Evolutionary conservation across 805 yeast species (phyloP).

Genomic region (Wickerhamomyces strasburgensis): DNA sequence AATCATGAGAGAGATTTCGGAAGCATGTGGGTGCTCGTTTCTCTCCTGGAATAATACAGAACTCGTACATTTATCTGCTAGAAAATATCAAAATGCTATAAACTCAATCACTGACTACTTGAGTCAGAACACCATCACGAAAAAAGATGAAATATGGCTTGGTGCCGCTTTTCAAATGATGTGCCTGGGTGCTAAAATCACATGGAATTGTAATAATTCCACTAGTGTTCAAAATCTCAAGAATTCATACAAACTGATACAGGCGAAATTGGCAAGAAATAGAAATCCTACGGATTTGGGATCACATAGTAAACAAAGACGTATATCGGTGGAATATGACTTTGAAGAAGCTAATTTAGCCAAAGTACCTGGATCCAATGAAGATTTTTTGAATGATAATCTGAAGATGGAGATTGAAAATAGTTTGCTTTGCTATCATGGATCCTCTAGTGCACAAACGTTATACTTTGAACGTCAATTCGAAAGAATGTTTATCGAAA

Average conservation of each 20-base stretch:
- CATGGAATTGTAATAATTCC: constrained; percentile 18
- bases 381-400: constrained; percentile 22
- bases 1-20: constrained; percentile 30
- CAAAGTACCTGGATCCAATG: constrained; percentile 2
- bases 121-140: not conserved
- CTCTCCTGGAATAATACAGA: constrained; percentile 30
- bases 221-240: constrained; percentile 25
- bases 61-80: constrained; percentile 21
- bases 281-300: not conserved
- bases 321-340: too few species aligned
- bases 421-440: constrained; percentile 9
- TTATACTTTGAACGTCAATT: constrained; percentile 14
- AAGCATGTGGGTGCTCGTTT: constrained; percentile 38
- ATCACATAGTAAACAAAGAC: too few species aligned
- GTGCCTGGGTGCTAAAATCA: constrained; percentile 34
- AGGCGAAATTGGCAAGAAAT: not conserved
- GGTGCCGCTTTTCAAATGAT: constrained; percentile 35
- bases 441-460: not conserved
- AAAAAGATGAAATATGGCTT: constrained; percentile 31
- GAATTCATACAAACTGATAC: constrained; percentile 32
- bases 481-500: constrained; percentile 37
- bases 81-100: constrained; percentile 24
- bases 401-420: constrained; percentile 21
- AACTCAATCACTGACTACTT: constrained; percentile 9
- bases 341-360: too few species aligned